These are phyloP conservation scores for Syzygium aqueum DNA, from an alignment of 345 rosid genomes.

Conservation along the genomic window DNA sequence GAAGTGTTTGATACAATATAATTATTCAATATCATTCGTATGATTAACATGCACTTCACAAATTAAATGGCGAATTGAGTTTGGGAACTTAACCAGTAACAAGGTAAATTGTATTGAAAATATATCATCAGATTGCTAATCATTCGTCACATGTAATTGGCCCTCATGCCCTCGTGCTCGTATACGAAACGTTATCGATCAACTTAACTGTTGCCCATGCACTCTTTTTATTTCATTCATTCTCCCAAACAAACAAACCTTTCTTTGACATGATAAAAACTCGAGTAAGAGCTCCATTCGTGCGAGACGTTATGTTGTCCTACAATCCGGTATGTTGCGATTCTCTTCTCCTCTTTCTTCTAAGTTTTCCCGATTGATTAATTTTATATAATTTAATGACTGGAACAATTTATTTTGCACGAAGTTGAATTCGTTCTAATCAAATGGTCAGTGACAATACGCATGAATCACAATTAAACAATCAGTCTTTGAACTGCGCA, in stretches of 20 bases:
- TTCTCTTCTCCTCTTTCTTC: background rate
- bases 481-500: background rate
- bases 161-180: background rate
- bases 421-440: background rate
- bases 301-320: background rate
- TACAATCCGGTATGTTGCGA: accelerated
- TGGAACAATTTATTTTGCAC: background rate
- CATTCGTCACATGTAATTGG: background rate
- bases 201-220: background rate
- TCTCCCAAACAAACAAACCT: background rate
- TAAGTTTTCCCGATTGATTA: background rate
- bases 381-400: background rate
- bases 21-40: background rate
- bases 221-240: background rate
- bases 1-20: background rate
- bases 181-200: background rate
- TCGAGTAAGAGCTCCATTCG: background rate
- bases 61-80: background rate
- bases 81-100: background rate
- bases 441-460: background rate
- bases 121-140: background rate
- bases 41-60: background rate
- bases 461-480: background rate
- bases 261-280: background rate
- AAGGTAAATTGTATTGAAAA: background rate